phyloP scores from a whole-genome alignment of 768 basidiomycete genomes.

The Roridomyces roridus region DNA sequence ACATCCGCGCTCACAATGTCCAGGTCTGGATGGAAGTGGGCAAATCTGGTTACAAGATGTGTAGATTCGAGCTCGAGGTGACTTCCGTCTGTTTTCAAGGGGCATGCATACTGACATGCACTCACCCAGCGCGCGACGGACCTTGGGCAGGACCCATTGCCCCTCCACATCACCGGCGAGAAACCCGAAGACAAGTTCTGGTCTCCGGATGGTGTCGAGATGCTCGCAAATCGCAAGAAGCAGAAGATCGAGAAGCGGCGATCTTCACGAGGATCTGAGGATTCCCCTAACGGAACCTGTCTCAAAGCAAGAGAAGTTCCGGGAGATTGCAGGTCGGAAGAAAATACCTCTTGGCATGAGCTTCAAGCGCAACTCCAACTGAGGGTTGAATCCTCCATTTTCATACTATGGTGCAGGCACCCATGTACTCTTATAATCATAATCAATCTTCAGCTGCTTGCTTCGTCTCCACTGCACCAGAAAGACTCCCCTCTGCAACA shows the following conservation, averaged over 20 bases:
- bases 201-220: conserved; percentile 12
- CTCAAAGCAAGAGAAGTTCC: background rate
- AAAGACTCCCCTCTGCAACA: conserved; percentile 26
- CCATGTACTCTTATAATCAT: too few relatives aligned
- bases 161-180: conserved; percentile 13
- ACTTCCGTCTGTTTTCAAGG: too few relatives aligned
- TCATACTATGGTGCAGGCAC: too few relatives aligned
- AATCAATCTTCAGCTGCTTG: conserved; percentile 36
- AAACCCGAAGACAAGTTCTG: conserved; percentile 5
- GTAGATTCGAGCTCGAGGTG: conserved; percentile 19
- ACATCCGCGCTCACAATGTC: background rate
- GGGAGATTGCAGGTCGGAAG: conserved; percentile 5
- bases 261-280: too few relatives aligned
- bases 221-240: too few relatives aligned
- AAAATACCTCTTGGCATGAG: background rate
- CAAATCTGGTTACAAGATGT: conserved; percentile 26
- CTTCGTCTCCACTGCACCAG: conserved; percentile 37
- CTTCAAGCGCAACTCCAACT: conserved; percentile 1
- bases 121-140: background rate
- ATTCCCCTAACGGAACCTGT: background rate
- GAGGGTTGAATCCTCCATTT: too few relatives aligned
- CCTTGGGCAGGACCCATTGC: background rate
- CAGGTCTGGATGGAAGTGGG: conserved; percentile 18
- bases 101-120: too few relatives aligned
- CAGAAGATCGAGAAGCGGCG: background rate